phyloP scores from a whole-genome alignment of 768 basidiomycete species.

The Suillus plorans region DNA sequence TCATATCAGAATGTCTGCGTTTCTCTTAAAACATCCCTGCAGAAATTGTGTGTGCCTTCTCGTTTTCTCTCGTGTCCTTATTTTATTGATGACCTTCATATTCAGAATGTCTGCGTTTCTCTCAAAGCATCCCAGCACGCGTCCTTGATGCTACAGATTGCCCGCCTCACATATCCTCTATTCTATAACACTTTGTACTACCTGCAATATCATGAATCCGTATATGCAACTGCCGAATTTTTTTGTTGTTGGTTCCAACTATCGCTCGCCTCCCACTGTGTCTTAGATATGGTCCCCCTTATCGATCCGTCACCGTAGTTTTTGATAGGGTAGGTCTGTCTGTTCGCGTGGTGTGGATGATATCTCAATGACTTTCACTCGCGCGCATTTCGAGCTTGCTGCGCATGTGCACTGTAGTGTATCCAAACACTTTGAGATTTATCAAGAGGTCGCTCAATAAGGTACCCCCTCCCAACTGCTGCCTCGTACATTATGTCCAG shows the following conservation, averaged over 20 bases:
- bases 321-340: neutral
- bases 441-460: neutral
- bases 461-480: neutral
- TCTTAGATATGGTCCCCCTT: neutral
- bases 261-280: neutral
- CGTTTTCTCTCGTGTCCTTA: neutral
- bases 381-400: neutral
- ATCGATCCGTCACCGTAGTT: neutral
- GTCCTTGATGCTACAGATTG: neutral
- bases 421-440: neutral
- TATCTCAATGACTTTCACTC: neutral
- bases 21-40: too few relatives aligned
- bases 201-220: neutral
- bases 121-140: neutral
- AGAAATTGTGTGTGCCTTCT: neutral
- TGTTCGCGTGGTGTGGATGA: neutral
- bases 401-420: neutral
- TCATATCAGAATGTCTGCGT: too few relatives aligned
- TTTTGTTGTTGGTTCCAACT: neutral
- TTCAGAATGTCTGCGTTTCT: neutral
- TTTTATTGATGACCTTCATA: neutral
- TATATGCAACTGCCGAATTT: neutral
- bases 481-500: neutral
- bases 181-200: neutral
- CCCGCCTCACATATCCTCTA: neutral